Conservation (phyloP, 208 protist species). For the Hexamita inflata region DNA sequence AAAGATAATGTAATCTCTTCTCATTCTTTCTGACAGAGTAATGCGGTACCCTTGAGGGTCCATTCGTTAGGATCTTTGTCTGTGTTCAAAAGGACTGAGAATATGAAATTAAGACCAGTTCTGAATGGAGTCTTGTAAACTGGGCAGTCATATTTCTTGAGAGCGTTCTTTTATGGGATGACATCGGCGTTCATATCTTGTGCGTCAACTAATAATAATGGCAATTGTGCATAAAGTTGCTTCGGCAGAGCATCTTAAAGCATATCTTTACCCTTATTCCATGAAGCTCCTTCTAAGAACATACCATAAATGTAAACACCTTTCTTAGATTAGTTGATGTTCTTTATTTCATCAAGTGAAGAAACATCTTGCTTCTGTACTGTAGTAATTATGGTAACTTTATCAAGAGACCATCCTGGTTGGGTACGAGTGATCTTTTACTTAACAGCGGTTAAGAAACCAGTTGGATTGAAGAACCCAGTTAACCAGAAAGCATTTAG, state of each 20-base stretch:
- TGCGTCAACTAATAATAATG: conserved; percentile 77
- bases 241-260: conserved; percentile 70
- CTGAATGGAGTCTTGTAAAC: conserved; percentile 82
- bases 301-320: conserved; percentile 87
- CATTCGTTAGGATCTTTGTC: conserved; percentile 70
- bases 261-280: conserved; percentile 66
- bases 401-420: conserved; percentile 80
- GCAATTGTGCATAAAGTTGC: conserved; percentile 74
- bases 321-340: conserved; percentile 64
- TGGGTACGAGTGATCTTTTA: conserved; percentile 68
- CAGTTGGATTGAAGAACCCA: conserved; percentile 92
- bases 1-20: too few relatives aligned
- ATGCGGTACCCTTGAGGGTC: conserved; percentile 76
- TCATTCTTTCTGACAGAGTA: conserved; percentile 54
- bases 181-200: too few relatives aligned
- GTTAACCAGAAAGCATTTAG: conserved; percentile 84
- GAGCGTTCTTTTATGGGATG: background rate
- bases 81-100: conserved; percentile 75
- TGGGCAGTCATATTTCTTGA: conserved; percentile 73
- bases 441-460: conserved; percentile 89
- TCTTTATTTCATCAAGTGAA: conserved; percentile 43
- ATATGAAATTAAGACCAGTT: conserved; percentile 84
- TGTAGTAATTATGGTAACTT: conserved; percentile 73
- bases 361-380: too few relatives aligned
- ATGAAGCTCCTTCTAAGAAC: conserved; percentile 82